Percentiles rank a stretch among this genome's conserved stretches.
Evolutionary conservation across 2,329 filamentous ascomycete species (phyloP).

Genomic region (Calonectria honghensis): DNA sequence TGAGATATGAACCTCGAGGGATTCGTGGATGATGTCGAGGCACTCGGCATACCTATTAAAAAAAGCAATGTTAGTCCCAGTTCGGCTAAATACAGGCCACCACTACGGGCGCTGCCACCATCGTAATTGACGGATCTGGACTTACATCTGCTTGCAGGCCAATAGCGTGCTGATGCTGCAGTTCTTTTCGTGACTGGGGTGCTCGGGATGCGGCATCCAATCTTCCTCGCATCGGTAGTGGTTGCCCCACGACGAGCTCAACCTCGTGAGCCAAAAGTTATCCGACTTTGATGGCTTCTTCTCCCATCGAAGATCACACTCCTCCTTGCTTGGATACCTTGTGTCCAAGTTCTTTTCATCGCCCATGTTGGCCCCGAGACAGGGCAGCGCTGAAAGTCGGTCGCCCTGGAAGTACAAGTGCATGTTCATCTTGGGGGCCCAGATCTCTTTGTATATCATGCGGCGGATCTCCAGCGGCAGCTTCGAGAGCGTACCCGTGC

Average conservation of each 20-base stretch:
- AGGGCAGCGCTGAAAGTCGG: slow-evolving; percentile 20
- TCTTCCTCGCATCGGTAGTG: slow-evolving; percentile 36
- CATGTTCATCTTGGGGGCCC: slow-evolving; percentile 30
- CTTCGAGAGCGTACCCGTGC: slow-evolving; percentile 16
- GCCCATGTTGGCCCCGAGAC: slow-evolving; percentile 31
- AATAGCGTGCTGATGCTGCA: slow-evolving; percentile 30
- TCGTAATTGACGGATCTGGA: neutral
- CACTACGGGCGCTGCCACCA: neutral
- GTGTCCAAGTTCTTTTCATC: slow-evolving; percentile 32
- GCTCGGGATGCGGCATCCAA: slow-evolving; percentile 33
- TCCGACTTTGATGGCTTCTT: slow-evolving; percentile 25
- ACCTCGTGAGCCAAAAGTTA: slow-evolving; percentile 25
- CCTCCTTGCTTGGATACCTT: slow-evolving; percentile 30
- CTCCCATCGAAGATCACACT: slow-evolving; percentile 24
- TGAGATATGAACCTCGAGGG: slow-evolving; percentile 30
- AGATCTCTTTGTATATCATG: slow-evolving; percentile 29
- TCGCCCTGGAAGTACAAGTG: slow-evolving; percentile 30
- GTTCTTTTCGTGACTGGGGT: slow-evolving; percentile 30
- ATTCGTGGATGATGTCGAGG: slow-evolving; percentile 26
- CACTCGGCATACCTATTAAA: slow-evolving; percentile 30
- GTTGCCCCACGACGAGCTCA: slow-evolving; percentile 34
- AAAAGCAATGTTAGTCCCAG: neutral
- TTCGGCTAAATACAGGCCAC: slow-evolving; percentile 25
- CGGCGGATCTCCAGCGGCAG: slow-evolving; percentile 32
- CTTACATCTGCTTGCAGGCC: slow-evolving; percentile 24